phyloP scores from a whole-genome alignment of 208 protist species.

The Angomonas ambiguus region DNA sequence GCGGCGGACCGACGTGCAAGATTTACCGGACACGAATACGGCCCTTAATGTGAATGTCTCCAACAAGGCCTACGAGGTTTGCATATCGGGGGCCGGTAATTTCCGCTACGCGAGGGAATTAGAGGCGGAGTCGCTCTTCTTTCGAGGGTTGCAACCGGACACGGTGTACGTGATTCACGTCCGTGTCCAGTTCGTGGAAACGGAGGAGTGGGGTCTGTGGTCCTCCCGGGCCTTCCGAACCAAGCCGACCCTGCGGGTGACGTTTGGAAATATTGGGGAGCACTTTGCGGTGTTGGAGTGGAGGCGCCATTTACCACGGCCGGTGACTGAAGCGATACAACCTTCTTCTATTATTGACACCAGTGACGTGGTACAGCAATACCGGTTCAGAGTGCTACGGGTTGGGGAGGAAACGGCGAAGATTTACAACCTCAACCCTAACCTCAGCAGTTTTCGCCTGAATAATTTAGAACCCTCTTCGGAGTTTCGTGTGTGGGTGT shows the following conservation, averaged over 20 bases:
- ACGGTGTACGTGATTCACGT: conserved; percentile 82
- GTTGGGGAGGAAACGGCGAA: conserved; percentile 32
- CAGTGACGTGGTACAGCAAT: conserved; percentile 79
- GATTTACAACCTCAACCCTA: conserved; percentile 81
- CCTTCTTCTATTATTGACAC: conserved; percentile 43
- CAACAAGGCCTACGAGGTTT: conserved; percentile 74
- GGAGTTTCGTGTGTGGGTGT: conserved; percentile 89
- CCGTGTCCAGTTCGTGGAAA: conserved; percentile 65
- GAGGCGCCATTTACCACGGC: conserved; percentile 72
- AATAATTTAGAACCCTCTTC: conserved; percentile 73
- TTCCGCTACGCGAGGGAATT: conserved; percentile 79
- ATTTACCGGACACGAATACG: conserved; percentile 58
- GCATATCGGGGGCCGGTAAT: conserved; percentile 63
- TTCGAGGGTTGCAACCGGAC: conserved; percentile 84
- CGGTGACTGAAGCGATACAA: conserved; percentile 19
- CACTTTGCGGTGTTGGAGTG: conserved; percentile 91
- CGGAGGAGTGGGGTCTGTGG: conserved; percentile 86
- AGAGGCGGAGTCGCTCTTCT: conserved; percentile 71
- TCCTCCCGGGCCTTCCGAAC: conserved; percentile 78
- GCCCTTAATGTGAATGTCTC: conserved; percentile 77
- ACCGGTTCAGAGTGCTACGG: conserved; percentile 82
- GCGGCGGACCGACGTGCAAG: conserved; percentile 55
- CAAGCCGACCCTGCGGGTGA: conserved; percentile 70
- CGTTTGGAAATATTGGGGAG: conserved; percentile 89
- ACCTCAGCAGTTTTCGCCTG: conserved; percentile 77